Evolutionary conservation across 331 rosid genomes (phyloP), one percentile per base, ranked within the genome.

Genomic region (Phaseolus coccineus): DNA sequence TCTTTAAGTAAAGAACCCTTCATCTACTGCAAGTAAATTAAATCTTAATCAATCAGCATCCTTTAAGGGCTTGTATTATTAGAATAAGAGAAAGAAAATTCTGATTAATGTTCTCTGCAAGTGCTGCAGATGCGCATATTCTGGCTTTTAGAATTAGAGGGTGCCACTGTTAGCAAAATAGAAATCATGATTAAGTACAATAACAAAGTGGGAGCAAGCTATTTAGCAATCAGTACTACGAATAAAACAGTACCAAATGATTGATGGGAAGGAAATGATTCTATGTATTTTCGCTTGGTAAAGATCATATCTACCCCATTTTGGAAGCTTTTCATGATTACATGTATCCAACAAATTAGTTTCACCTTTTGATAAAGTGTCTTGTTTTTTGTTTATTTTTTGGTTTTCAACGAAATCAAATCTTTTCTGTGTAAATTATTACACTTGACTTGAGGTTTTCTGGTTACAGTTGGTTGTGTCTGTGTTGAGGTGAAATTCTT

Each of bases 261-360:
- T 76, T 51, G 64, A 59, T 47, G 46, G 42, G 79, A 73, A 78
- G 76, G 81, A 62, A 82, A 53, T 71, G 58, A 82, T 71, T 82
- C 72, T 77, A 25, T 70, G 52, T 73, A 79, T 84, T 78, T 68
- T 77, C 3, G 77, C 52, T 68, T 72, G 79, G 75, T 83, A 72
- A 77, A 74, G 80, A 68, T 83, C 64, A 70, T 77, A 72, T 52
- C 82, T 69, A 62, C 84, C 79, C 78, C 69, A 66, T 69, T 72
- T 77, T 86, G 65, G 83, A 78, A 83, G 85, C 87, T 86, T 82
- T 87, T 76, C 57, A 88, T 87, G 73, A 85, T 85, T 85, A 33
- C 90, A 27, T 59, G 22, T 65, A 67, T 78, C 80, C 82, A 80
- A 64, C 85, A 72, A 67, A 58, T 63, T 83, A 81, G 85, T 81